A percentile compares a stretch with the other conserved stretches of the same genome.
Conservation (phyloP, 257 asterid species). For the Datura wrightii region DNA sequence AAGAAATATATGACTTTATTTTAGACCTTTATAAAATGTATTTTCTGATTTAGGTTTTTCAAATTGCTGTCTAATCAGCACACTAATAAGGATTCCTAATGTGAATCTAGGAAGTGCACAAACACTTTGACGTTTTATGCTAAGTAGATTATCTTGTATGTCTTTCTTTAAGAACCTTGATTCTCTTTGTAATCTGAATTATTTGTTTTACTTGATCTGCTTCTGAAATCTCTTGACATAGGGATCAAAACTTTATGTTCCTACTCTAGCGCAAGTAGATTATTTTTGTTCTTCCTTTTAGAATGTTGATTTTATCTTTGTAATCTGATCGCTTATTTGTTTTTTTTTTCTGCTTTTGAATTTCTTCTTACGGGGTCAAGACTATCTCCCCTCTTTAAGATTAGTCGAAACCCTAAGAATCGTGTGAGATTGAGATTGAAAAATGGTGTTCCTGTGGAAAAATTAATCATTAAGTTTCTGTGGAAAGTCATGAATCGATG, state of each 20-base stretch:
- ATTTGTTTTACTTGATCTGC: neutral
- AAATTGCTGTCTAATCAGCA: neutral
- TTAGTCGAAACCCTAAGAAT: neutral
- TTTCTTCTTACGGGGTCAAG: slow-evolving; percentile 52
- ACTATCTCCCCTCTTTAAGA: too few relatives aligned
- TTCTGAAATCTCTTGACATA: neutral
- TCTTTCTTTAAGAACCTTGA: slow-evolving; percentile 26
- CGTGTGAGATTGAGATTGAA: neutral
- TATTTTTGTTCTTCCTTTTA: neutral
- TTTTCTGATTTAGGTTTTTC: slow-evolving; percentile 6
- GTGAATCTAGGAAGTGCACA: neutral
- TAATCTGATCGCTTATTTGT: slow-evolving; percentile 8
- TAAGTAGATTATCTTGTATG: slow-evolving; percentile 8
- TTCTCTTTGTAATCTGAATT: neutral
- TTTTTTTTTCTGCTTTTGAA: slow-evolving; percentile 4
- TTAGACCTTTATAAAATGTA: neutral
- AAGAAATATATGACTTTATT: too few relatives aligned
- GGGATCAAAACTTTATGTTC: slow-evolving; percentile 70
- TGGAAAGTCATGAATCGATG: too few relatives aligned
- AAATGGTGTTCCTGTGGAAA: too few relatives aligned
- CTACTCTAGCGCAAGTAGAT: slow-evolving; percentile 53
- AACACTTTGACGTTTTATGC: neutral
- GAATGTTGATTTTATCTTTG: slow-evolving; percentile 21
- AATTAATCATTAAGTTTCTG: too few relatives aligned
- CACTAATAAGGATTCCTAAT: neutral